phyloP scores from a whole-genome alignment of 768 basidiomycete species.

The Calocybe indica region DNA sequence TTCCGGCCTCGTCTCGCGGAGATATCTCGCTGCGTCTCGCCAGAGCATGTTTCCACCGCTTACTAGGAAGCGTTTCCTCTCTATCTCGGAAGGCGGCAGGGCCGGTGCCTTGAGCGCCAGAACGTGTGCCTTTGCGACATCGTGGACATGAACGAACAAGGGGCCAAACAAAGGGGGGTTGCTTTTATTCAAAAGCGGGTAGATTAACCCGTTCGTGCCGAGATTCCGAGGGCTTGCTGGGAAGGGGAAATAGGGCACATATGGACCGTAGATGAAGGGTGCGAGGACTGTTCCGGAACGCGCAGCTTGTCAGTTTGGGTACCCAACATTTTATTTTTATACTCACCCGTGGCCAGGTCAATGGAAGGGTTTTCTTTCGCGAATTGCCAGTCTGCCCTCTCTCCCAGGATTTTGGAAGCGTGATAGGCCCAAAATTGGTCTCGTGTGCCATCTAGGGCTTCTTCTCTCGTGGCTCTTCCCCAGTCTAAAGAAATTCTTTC shows the following conservation, averaged over 20 bases:
- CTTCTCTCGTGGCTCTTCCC: slow-evolving; percentile 22
- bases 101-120: slow-evolving; percentile 18
- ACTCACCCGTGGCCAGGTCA: slow-evolving; percentile 27
- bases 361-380: slow-evolving; percentile 28
- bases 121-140: slow-evolving; percentile 24
- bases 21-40: slow-evolving; percentile 15
- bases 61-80: slow-evolving; percentile 25
- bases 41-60: slow-evolving; percentile 15
- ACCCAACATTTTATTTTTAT: too few relatives aligned
- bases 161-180: slow-evolving; percentile 16
- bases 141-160: slow-evolving; percentile 22
- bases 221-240: slow-evolving; percentile 12
- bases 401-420: slow-evolving; percentile 31
- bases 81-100: slow-evolving; percentile 9
- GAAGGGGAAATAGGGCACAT: slow-evolving; percentile 15
- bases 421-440: slow-evolving; percentile 21
- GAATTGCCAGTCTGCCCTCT: slow-evolving; percentile 33
- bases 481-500: slow-evolving; percentile 18
- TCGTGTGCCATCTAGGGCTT: slow-evolving; percentile 15
- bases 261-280: slow-evolving; percentile 27
- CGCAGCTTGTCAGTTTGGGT: background rate
- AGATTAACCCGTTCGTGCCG: slow-evolving; percentile 19
- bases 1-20: slow-evolving; percentile 19
- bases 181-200: slow-evolving; percentile 17
- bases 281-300: slow-evolving; percentile 20